Conservation (phyloP, 2,329 filamentous ascomycete species). For the Phyllosticta citribraziliensis region DNA sequence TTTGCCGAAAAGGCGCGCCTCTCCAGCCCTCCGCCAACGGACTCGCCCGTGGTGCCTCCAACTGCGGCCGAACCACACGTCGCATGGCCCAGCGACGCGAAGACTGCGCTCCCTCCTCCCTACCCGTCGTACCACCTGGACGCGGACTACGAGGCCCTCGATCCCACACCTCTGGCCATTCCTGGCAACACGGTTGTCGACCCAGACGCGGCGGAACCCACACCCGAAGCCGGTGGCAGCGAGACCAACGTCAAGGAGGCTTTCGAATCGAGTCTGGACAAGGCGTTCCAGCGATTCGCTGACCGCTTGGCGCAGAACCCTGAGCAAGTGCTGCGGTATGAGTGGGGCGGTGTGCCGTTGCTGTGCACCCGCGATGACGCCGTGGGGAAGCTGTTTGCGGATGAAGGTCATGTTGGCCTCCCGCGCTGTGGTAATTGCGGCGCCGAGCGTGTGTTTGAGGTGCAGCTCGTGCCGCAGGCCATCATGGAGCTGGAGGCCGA, state of each 20-base stretch:
- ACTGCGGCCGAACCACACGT: conserved; percentile 44
- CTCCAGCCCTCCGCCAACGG: conserved; percentile 22
- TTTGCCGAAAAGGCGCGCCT: conserved; percentile 62
- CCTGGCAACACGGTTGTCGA: conserved; percentile 37
- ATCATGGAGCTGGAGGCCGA: conserved; percentile 78
- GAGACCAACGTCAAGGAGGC: conserved; percentile 36
- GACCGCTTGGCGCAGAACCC: conserved; percentile 41
- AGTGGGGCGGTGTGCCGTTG: conserved; percentile 43
- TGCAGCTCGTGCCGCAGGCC: conserved; percentile 83
- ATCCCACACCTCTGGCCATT: conserved; percentile 43
- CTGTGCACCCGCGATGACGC: conserved; percentile 71
- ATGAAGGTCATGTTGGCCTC: conserved; percentile 39
- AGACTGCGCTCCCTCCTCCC: conserved; percentile 47
- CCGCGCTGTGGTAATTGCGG: conserved; percentile 73
- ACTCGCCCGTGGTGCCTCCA: conserved; percentile 37
- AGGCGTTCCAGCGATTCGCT: conserved; percentile 42
- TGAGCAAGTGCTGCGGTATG: conserved; percentile 42
- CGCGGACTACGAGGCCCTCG: conserved; percentile 84
- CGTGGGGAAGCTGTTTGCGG: conserved; percentile 55
- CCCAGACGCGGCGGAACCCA: conserved; percentile 21
- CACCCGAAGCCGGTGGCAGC: conserved; percentile 20
- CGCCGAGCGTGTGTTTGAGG: conserved; percentile 68
- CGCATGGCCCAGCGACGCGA: conserved; percentile 20
- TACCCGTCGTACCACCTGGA: conserved; percentile 75
- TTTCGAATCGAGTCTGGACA: conserved; percentile 41